These are phyloP conservation scores for Rhizopogon vulgaris DNA, from an alignment of 768 basidiomycete species.

Conservation along the genomic window DNA sequence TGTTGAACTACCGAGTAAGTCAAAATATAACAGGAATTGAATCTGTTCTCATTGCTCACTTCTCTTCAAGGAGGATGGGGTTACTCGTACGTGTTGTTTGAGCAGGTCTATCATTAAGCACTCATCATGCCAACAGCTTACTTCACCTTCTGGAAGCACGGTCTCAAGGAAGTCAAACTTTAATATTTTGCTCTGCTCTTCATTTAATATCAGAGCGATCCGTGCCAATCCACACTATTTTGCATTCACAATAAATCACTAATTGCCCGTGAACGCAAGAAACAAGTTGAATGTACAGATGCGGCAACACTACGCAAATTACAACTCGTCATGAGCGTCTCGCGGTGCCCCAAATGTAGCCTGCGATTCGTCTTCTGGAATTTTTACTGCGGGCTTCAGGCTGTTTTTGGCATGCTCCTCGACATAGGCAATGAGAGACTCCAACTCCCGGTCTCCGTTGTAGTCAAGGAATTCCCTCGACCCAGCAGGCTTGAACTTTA, in stretches of 20 bases:
- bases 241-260: neutral
- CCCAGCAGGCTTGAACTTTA: conserved; percentile 96
- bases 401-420: conserved; percentile 78
- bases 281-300: neutral
- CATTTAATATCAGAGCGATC: conserved; percentile 2
- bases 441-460: conserved; percentile 85
- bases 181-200: conserved; percentile 26
- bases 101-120: neutral
- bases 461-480: conserved; percentile 84
- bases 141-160: conserved; percentile 96
- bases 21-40: neutral
- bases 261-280: neutral
- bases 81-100: conserved; percentile 57
- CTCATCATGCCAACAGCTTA: conserved; percentile 48
- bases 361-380: conserved; percentile 19
- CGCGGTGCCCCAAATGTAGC: conserved; percentile 19
- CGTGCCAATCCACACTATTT: neutral
- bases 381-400: conserved; percentile 34
- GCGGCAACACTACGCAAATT: conserved; percentile 6
- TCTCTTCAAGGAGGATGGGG: conserved; percentile 57
- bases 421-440: conserved; percentile 79
- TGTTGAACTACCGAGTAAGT: conserved; percentile 88
- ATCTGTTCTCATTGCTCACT: conserved; percentile 6
- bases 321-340: conserved; percentile 24
- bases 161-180: conserved; percentile 75